Percentiles rank a stretch among this genome's conserved stretches.
Evolutionary conservation across 1,284 basidiomycete species (phyloP).

Genomic region (Apiotrichum sp.): DNA sequence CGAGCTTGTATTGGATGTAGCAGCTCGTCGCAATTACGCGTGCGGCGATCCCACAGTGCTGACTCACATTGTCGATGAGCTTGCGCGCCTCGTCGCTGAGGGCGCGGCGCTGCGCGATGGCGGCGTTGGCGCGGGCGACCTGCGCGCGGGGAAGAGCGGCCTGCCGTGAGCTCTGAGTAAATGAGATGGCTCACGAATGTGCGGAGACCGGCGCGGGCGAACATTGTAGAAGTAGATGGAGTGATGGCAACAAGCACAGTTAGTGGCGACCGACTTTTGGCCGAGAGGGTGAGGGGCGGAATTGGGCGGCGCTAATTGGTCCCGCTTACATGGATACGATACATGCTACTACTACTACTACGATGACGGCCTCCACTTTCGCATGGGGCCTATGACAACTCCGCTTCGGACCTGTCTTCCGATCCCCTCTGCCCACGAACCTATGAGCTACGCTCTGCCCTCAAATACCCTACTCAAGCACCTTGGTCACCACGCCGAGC

Average conservation of each 20-base stretch:
- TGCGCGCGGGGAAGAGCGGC: constrained; percentile 39
- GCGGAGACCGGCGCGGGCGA: constrained; percentile 41
- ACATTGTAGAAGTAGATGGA: constrained; percentile 30
- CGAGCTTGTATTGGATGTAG: constrained; percentile 27
- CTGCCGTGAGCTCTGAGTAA: constrained; percentile 20
- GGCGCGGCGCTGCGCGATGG: constrained; percentile 39
- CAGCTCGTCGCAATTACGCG: no score
- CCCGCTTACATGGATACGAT: neutral
- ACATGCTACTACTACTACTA: no score
- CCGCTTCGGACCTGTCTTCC: no score
- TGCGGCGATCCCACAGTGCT: no score
- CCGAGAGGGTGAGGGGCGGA: neutral
- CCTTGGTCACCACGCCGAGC: constrained; percentile 39
- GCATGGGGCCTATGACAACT: no score
- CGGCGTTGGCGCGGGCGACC: constrained; percentile 26
- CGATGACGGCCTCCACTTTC: no score
- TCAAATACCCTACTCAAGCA: constrained; percentile 20
- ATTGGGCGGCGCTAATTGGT: neutral
- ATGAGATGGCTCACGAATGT: constrained; percentile 32
- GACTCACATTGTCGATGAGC: constrained; percentile 50
- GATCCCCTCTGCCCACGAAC: no score
- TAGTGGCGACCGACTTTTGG: neutral
- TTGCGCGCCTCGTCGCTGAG: constrained; percentile 49
- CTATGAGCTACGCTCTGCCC: neutral
- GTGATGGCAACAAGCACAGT: neutral